A percentile compares a stretch with the other conserved stretches of the same genome.
Conservation (phyloP, 345 rosid species). For the Adansonia digitata region DNA sequence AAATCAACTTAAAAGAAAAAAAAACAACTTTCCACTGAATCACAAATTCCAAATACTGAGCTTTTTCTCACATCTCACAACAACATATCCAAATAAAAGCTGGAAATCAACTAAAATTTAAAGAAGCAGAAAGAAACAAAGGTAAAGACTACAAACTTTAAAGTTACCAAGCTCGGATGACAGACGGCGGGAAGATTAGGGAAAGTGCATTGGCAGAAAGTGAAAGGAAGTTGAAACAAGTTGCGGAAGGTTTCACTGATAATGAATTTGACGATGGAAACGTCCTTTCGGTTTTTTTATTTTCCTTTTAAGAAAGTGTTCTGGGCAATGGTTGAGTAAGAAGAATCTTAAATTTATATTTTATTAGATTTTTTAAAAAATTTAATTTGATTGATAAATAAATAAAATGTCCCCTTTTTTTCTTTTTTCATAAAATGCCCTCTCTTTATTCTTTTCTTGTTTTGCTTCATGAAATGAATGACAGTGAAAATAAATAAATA, state of each 20-base stretch:
- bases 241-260: conserved; percentile 9
- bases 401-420: too few species aligned
- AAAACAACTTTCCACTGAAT: background rate
- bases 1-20: conserved; percentile 14
- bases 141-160: background rate
- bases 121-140: conserved; percentile 6
- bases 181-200: background rate
- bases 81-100: background rate
- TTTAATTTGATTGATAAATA: too few species aligned
- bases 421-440: too few species aligned
- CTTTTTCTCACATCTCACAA: background rate
- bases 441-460: too few species aligned
- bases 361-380: too few species aligned
- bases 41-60: conserved; percentile 13
- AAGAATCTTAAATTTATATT: too few species aligned
- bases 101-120: background rate
- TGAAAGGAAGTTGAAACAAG: conserved; percentile 12
- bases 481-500: too few species aligned
- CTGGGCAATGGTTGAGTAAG: too few species aligned
- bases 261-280: too few species aligned
- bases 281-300: too few species aligned
- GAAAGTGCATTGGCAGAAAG: conserved; percentile 9
- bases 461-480: too few species aligned
- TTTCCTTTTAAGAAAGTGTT: too few species aligned
- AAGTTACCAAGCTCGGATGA: conserved; percentile 10